Evolutionary conservation across 2,329 filamentous ascomycete genomes (phyloP).

Genomic region (Alternaria gaisen): DNA sequence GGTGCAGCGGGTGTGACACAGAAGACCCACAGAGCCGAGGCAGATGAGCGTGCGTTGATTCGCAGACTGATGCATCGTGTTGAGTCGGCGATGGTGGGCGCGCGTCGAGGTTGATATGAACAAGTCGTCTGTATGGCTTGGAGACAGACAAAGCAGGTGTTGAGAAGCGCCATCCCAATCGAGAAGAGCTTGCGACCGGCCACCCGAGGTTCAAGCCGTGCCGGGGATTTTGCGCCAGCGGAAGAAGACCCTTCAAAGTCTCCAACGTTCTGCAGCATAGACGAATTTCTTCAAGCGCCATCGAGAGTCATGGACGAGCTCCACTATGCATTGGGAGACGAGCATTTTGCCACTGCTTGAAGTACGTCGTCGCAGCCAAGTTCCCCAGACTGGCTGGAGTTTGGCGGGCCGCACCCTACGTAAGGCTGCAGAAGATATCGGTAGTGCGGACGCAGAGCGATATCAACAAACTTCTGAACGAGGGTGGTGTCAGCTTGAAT

Average conservation of each 20-base stretch:
- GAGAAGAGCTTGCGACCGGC: constrained; percentile 23
- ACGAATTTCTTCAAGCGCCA: constrained; percentile 8
- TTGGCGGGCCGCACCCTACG: constrained; percentile 13
- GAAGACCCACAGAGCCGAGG: background rate
- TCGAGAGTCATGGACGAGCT: constrained; percentile 7
- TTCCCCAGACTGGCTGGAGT: background rate
- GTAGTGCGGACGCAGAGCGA: constrained; percentile 17
- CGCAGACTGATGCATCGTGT: constrained; percentile 3
- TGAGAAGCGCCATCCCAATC: constrained; percentile 28
- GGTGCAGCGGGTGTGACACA: background rate
- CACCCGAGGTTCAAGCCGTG: constrained; percentile 6
- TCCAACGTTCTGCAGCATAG: constrained; percentile 8
- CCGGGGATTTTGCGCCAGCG: constrained; percentile 9
- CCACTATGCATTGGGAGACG: constrained; percentile 1
- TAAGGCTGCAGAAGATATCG: constrained; percentile 22
- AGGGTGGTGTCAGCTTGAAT: background rate
- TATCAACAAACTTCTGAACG: constrained; percentile 23
- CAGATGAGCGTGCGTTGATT: background rate
- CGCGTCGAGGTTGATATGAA: constrained; percentile 13
- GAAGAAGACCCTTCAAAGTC: constrained; percentile 13
- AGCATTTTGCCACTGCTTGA: constrained; percentile 19
- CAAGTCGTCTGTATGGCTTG: constrained; percentile 23
- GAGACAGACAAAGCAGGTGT: constrained; percentile 29
- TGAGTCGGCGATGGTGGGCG: background rate
- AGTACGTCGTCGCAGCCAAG: background rate